Conservation (phyloP, 345 rosid species). For the Eucalyptus polyanthemos region DNA sequence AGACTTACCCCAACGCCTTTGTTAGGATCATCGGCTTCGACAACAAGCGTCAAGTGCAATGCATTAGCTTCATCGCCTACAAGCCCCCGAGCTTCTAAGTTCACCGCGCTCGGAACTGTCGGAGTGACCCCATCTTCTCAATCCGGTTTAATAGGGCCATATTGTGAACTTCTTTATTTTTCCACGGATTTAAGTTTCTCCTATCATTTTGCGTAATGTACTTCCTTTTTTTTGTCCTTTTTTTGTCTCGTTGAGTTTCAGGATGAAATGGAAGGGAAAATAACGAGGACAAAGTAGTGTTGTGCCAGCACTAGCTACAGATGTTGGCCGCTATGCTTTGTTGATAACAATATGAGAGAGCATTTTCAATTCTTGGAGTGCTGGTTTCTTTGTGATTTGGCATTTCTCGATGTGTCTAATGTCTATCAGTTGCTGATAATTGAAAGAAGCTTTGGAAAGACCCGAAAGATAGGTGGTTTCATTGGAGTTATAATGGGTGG, state of each 20-base stretch:
- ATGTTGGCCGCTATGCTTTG: not conserved
- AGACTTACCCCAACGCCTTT: constrained; percentile 36
- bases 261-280: not conserved
- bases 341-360: not conserved
- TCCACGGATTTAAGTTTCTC: not conserved
- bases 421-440: not conserved
- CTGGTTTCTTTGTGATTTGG: not conserved
- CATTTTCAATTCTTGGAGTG: not conserved
- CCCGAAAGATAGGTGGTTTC: not conserved
- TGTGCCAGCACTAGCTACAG: not conserved
- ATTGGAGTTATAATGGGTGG: not conserved
- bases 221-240: not conserved
- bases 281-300: not conserved
- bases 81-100: constrained; percentile 11
- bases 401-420: not conserved
- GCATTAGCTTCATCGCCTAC: constrained; percentile 56
- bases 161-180: not conserved
- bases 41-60: constrained; percentile 33
- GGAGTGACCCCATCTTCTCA: not conserved
- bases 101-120: not conserved
- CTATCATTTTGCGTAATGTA: not conserved
- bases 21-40: constrained; percentile 51
- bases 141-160: not conserved
- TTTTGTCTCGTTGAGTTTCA: not conserved
- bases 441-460: not conserved